Percentiles rank a stretch among this genome's conserved stretches.
These are phyloP conservation scores for Aspergillus pseudonomiae DNA, from an alignment of 2,329 filamentous ascomycete genomes.

Conservation along the genomic window DNA sequence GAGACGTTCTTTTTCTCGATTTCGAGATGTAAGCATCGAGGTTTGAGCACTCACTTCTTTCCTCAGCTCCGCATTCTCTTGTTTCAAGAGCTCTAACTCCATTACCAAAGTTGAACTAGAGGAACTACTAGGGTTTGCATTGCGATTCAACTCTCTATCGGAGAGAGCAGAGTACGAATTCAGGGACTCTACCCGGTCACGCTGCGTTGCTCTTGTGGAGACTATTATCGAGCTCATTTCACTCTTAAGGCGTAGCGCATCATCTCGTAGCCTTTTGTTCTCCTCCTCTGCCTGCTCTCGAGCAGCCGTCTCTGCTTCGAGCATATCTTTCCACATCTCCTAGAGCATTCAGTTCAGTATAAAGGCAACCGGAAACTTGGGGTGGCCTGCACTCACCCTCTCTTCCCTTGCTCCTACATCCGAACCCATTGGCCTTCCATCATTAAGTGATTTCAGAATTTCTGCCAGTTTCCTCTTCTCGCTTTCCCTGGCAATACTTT, in stretches of 20 bases:
- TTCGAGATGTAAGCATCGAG: slow-evolving; percentile 94
- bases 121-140: slow-evolving; percentile 56
- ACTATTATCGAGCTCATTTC: slow-evolving; percentile 37
- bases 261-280: slow-evolving; percentile 79
- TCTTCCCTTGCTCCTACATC: slow-evolving; percentile 53
- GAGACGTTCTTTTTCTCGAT: slow-evolving; percentile 89
- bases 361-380: neutral
- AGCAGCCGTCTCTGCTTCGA: slow-evolving; percentile 86
- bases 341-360: slow-evolving; percentile 37
- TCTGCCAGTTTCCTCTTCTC: slow-evolving; percentile 88
- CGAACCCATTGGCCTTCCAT: slow-evolving; percentile 53
- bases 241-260: slow-evolving; percentile 70
- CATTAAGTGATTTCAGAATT: slow-evolving; percentile 69
- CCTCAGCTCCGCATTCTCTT: slow-evolving; percentile 89
- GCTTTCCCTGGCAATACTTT: slow-evolving; percentile 75
- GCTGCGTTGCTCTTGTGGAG: slow-evolving; percentile 35
- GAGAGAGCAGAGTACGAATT: slow-evolving; percentile 42
- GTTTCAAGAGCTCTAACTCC: slow-evolving; percentile 81
- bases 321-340: slow-evolving; percentile 92
- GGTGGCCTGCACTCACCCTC: slow-evolving; percentile 39
- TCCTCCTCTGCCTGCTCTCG: slow-evolving; percentile 91
- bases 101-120: slow-evolving; percentile 74
- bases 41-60: slow-evolving; percentile 94
- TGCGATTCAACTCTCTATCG: slow-evolving; percentile 40
- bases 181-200: slow-evolving; percentile 39